A percentile compares a stretch with the other conserved stretches of the same genome.
Conservation (phyloP, 192 early-diverging fungal species). For the Blastocladiella britannica region DNA sequence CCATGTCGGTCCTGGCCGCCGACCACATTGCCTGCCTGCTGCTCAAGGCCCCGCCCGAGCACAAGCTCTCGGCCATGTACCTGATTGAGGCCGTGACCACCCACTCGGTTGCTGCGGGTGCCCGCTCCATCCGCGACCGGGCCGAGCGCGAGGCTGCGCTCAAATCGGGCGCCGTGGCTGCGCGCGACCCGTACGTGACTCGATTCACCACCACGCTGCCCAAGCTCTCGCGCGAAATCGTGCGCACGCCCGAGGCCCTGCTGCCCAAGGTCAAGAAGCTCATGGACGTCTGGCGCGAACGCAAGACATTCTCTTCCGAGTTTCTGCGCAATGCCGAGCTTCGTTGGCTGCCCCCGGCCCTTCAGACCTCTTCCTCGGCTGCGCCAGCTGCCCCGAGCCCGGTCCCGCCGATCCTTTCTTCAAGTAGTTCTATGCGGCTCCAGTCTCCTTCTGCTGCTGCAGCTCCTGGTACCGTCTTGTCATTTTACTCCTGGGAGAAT, state of each 20-base stretch:
- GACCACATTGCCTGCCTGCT: conserved; percentile 23
- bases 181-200: neutral
- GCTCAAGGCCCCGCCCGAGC: conserved; percentile 19
- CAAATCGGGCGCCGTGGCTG: neutral
- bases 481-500: too few relatives aligned
- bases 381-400: too few relatives aligned
- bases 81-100: conserved; percentile 24
- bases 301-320: neutral
- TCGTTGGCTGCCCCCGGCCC: too few relatives aligned
- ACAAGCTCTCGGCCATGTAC: conserved; percentile 26
- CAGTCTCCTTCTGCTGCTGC: too few relatives aligned
- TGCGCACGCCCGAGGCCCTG: too few relatives aligned
- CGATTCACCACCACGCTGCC: neutral
- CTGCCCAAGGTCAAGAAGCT: neutral
- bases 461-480: too few relatives aligned
- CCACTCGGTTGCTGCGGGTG: conserved; percentile 5
- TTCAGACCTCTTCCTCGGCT: too few relatives aligned
- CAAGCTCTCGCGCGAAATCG: neutral
- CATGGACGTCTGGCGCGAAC: neutral
- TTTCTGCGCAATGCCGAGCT: neutral
- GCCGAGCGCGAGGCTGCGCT: neutral
- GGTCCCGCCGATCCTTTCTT: too few relatives aligned
- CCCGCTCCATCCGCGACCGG: too few relatives aligned
- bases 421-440: too few relatives aligned
- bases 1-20: too few relatives aligned